These are phyloP conservation scores for Heliosperma pusillum DNA, from an alignment of 148 eudicot genomes.

Conservation along the genomic window DNA sequence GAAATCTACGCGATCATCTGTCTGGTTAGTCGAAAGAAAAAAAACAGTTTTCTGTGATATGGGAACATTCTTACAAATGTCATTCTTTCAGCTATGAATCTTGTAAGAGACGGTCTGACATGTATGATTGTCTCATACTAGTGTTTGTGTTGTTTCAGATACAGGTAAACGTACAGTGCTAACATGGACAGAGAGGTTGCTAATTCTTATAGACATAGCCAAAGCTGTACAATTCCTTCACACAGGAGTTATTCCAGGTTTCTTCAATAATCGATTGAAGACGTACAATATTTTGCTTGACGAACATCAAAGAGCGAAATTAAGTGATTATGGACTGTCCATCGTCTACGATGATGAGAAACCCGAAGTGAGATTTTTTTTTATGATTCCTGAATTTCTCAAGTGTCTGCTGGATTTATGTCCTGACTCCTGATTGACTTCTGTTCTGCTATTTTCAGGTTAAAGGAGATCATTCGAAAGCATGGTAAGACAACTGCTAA, in stretches of 20 bases:
- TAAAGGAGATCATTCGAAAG: constrained; percentile 36
- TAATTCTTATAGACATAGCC: constrained; percentile 54
- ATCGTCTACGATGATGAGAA: constrained; percentile 50
- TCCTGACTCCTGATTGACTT: constrained; percentile 1
- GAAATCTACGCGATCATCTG: constrained; percentile 45
- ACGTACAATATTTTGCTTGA: constrained; percentile 53
- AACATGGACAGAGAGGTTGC: constrained; percentile 64
- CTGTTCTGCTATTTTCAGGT: constrained; percentile 33
- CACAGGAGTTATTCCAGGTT: constrained; percentile 71
- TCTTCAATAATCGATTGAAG: constrained; percentile 61
- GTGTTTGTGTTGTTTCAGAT: constrained; percentile 30
- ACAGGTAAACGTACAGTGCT: constrained; percentile 30
- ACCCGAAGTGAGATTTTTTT: constrained; percentile 31
- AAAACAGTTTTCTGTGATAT: not conserved
- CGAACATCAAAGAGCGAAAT: constrained; percentile 59
- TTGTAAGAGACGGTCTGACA: not conserved
- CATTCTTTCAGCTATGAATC: not conserved
- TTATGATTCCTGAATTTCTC: not conserved
- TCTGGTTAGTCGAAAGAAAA: constrained; percentile 36
- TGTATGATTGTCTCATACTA: not conserved
- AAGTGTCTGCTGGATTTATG: not conserved
- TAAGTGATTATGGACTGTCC: constrained; percentile 77
- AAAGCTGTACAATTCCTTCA: constrained; percentile 81
- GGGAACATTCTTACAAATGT: not conserved
- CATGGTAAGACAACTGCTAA: constrained; percentile 39